Conservation (phyloP, 176 grass and related monocot species). For the Carex pumila region DNA sequence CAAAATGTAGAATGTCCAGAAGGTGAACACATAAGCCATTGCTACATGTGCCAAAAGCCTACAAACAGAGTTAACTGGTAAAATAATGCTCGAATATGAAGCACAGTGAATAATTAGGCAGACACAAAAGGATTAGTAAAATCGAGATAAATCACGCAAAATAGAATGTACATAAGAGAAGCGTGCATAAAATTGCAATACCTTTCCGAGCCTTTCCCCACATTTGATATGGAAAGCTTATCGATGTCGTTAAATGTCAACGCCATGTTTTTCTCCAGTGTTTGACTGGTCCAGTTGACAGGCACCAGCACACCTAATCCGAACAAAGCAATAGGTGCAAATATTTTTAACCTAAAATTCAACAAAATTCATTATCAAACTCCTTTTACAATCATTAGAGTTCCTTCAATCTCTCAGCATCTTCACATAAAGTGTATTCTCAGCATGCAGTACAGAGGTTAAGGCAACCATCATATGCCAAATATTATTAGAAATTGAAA, state of each 20-base stretch:
- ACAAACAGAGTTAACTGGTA: constrained; percentile 12
- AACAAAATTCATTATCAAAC: not conserved
- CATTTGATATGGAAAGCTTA: constrained; percentile 94
- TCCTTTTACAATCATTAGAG: not conserved
- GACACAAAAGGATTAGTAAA: not conserved
- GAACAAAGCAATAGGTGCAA: constrained; percentile 71
- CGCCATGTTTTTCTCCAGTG: constrained; percentile 38
- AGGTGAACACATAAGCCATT: constrained; percentile 72
- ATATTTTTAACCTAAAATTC: constrained; percentile 79
- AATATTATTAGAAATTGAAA: not conserved
- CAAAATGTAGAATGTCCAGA: constrained; percentile 73
- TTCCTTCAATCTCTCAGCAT: not conserved
- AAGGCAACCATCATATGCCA: not conserved
- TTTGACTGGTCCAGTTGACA: constrained; percentile 83
- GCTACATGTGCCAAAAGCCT: constrained; percentile 81
- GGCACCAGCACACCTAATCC: constrained; percentile 65
- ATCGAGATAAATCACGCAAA: not conserved
- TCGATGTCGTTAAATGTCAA: constrained; percentile 77
- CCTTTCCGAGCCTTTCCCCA: constrained; percentile 75
- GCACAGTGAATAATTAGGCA: constrained; percentile 20
- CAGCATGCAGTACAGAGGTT: not conserved
- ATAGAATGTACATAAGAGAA: not conserved
- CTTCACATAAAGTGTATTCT: not conserved
- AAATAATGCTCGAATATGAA: not conserved
- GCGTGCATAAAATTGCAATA: constrained; percentile 19